Conservation (phyloP, 306 rosid species). For the Prunus mongolica region DNA sequence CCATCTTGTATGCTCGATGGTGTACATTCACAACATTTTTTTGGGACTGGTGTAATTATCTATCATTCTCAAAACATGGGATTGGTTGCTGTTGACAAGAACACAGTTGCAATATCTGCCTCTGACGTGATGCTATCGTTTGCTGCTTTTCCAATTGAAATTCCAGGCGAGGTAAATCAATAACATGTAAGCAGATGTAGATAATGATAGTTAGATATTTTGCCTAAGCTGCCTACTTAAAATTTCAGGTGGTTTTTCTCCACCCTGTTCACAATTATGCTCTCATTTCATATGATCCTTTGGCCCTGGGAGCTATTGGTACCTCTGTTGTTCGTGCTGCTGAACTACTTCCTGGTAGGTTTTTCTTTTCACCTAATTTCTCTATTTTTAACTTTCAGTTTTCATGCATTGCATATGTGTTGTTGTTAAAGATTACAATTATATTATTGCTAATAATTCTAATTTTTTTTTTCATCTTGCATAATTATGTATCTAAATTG, state of each 20-base stretch:
- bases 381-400: neutral
- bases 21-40: conserved; percentile 89
- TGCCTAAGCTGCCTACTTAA: conserved; percentile 13
- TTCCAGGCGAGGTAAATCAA: conserved; percentile 86
- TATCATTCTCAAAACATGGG: conserved; percentile 83
- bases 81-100: conserved; percentile 83
- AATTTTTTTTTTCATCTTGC: neutral
- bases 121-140: conserved; percentile 89
- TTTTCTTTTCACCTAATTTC: neutral
- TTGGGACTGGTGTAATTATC: conserved; percentile 87
- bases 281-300: conserved; percentile 86
- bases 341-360: conserved; percentile 80
- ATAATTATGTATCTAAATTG: neutral
- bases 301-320: conserved; percentile 86
- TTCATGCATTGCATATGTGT: neutral
- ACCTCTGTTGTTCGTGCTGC: conserved; percentile 81
- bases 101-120: conserved; percentile 83
- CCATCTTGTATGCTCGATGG: conserved; percentile 97
- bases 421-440: neutral
- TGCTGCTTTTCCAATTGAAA: conserved; percentile 93
- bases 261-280: conserved; percentile 97
- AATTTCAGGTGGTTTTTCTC: conserved; percentile 82
- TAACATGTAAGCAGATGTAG: conserved; percentile 7
- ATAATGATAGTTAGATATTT: neutral
- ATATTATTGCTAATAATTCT: neutral